Base-by-base conservation (phyloP, 208 protist genomes). In the Tritrichomonas musculus region DNA sequence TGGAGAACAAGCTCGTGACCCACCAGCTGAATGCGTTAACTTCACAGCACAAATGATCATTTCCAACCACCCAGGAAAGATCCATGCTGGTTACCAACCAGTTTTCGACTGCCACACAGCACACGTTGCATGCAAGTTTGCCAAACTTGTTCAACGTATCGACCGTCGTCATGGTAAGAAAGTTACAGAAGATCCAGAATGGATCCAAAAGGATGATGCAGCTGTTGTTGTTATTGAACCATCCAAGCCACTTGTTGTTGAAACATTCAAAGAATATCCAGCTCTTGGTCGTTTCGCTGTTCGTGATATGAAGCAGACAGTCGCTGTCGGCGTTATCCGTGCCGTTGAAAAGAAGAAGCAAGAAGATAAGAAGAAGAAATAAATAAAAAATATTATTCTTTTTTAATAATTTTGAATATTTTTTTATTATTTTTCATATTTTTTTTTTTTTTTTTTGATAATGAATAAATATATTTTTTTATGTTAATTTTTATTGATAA, bases 201-300 rank as follows among this genome's bases (percentile, higher is more conserved):
- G 60, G 47, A 36, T 95, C 33, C 93, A 92, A 57, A 93, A 41
- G 22, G 93, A 75, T 50, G 72, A 94, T 44, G 66, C 73, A 25
- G 95, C 95, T 17, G 65, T 95, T 92, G 94, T 96, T 60, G 36
- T 93, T 33, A 94, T 96, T 93, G 73, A 92, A 75, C 96, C 95
- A 53, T 94, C 93, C 55, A 94, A 96, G 93, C 95, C 96, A 50
- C 92, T 96, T 55, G 93, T 95, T 80, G 94, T 96, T 75, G 95
- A 96, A 82, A 93, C 92, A 30, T 96, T 96, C 94, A 95, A 95
- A 64, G 93, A 95, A 73, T 96, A 94, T 93, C 94, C 95, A 84
- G 94, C 93, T 93, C 94, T 96, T 17, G 95, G 94, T 41, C 94
- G 94, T 80, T 96, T 96, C 93, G 95, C 94, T 93, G 82, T 95